Conservation (phyloP, 768 basidiomycete species). For the Leccinum incarnatum region DNA sequence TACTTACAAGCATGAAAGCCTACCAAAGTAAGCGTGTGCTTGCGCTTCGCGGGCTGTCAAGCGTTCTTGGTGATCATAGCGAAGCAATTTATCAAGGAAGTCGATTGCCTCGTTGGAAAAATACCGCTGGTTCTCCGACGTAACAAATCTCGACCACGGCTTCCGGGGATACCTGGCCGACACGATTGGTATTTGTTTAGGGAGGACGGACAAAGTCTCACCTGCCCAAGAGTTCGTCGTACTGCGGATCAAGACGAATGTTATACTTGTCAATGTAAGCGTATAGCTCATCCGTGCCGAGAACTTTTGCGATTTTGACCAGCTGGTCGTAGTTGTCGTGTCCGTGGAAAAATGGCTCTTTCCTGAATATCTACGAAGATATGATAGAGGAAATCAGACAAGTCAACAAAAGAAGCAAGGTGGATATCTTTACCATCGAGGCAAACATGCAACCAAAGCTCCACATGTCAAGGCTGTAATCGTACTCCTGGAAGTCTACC, state of each 20-base stretch:
- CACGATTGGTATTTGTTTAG: slow-evolving; percentile 6
- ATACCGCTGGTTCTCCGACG: slow-evolving; percentile 92
- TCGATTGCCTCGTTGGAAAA: slow-evolving; percentile 97
- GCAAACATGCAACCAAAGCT: slow-evolving; percentile 99
- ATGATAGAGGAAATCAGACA: neutral
- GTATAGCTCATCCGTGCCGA: slow-evolving; percentile 94
- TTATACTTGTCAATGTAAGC: slow-evolving; percentile 93
- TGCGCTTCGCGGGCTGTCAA: slow-evolving; percentile 94
- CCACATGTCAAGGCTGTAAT: slow-evolving; percentile 99
- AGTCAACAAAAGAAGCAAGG: neutral
- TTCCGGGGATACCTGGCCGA: slow-evolving; percentile 78
- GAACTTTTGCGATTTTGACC: slow-evolving; percentile 96
- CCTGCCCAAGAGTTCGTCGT: slow-evolving; percentile 92
- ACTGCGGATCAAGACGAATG: slow-evolving; percentile 93
- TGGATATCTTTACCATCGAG: slow-evolving; percentile 71
- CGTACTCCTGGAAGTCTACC: slow-evolving; percentile 98
- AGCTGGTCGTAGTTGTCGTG: slow-evolving; percentile 99
- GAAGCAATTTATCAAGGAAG: slow-evolving; percentile 90
- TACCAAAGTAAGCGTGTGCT: slow-evolving; percentile 90
- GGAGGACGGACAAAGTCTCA: slow-evolving; percentile 27
- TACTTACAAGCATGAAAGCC: slow-evolving; percentile 16
- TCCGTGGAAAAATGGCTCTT: slow-evolving; percentile 99
- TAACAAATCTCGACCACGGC: slow-evolving; percentile 94
- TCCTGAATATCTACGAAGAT: slow-evolving; percentile 83
- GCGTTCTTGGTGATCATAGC: slow-evolving; percentile 97